Conservation (phyloP, 192 early-diverging fungal genomes). For the Lobosporangium transversale region DNA sequence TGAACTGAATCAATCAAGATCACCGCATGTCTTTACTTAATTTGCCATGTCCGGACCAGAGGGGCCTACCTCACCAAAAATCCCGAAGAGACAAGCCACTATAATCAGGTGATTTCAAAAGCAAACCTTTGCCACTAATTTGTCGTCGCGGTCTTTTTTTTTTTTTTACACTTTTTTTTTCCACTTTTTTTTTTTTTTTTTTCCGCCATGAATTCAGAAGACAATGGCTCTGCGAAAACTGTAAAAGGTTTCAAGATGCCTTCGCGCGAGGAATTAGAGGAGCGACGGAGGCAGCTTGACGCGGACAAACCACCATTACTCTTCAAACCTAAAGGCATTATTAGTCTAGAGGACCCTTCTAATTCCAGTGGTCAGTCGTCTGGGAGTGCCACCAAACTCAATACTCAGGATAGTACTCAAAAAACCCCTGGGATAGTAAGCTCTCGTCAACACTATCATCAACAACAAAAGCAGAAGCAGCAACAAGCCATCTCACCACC, state of each 20-base stretch:
- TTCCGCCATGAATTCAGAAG: neutral
- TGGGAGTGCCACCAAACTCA: constrained; percentile 29
- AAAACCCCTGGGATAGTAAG: constrained; percentile 10
- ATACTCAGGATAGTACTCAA: neutral
- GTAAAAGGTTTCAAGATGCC: constrained; percentile 17
- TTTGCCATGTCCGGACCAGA: too few species aligned
- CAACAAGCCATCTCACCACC: constrained; percentile 1
- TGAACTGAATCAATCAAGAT: neutral
- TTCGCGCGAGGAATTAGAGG: constrained; percentile 18
- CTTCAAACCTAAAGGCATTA: constrained; percentile 40
- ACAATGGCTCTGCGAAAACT: neutral
- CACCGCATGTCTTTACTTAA: too few species aligned
- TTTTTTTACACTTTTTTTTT: too few species aligned
- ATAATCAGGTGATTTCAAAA: too few species aligned
- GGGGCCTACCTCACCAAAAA: too few species aligned
- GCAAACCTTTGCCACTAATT: too few species aligned
- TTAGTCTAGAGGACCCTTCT: too few species aligned
- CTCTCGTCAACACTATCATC: constrained; percentile 7
- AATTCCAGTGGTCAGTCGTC: neutral
- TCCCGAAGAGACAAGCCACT: too few species aligned
- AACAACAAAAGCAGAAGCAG: constrained; percentile 10
- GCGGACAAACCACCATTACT: constrained; percentile 22
- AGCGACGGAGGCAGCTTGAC: constrained; percentile 22
- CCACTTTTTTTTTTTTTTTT: neutral
- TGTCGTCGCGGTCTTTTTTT: too few species aligned